Conservation (phyloP, 2,329 filamentous ascomycete species). For the Paracoccidioides brasiliensis region DNA sequence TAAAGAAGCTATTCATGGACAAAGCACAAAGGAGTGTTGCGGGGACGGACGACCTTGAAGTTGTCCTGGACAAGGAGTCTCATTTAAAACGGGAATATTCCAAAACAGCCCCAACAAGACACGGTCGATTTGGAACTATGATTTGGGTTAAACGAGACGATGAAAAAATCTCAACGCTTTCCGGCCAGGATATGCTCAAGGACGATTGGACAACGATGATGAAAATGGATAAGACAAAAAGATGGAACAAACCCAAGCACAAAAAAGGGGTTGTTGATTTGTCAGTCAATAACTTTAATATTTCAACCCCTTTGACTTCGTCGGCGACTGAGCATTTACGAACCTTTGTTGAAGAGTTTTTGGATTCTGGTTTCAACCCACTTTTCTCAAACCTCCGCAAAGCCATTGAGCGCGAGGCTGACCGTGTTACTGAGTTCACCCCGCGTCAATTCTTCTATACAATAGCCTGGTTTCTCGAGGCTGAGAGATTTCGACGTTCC, state of each 20-base stretch:
- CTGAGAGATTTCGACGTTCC: constrained; percentile 60
- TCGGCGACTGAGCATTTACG: constrained; percentile 65
- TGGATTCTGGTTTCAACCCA: constrained; percentile 92
- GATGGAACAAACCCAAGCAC: constrained; percentile 67
- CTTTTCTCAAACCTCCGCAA: constrained; percentile 74
- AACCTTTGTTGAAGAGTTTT: constrained; percentile 78
- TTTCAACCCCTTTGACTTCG: constrained; percentile 54
- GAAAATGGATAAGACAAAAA: constrained; percentile 85
- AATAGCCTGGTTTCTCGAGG: constrained; percentile 82
- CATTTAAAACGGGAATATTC: constrained; percentile 68
- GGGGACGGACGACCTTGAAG: constrained; percentile 59
- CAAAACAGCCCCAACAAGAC: constrained; percentile 66
- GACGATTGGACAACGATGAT: constrained; percentile 59
- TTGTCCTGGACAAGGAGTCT: constrained; percentile 67
- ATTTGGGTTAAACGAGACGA: constrained; percentile 87
- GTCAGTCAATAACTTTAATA: constrained; percentile 58
- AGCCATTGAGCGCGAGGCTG: constrained; percentile 77
- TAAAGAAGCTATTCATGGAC: constrained; percentile 72
- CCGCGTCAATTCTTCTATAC: constrained; percentile 83
- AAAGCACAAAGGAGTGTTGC: constrained; percentile 56
- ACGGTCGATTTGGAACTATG: constrained; percentile 94
- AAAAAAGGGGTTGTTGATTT: constrained; percentile 50
- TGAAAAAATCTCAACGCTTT: constrained; percentile 70
- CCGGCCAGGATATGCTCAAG: constrained; percentile 72
- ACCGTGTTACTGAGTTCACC: constrained; percentile 66